Evolutionary conservation across 371 early-diverging fungal genomes (phyloP), one percentile per base, ranked within the genome.

Genomic region (Nematocida major): DNA sequence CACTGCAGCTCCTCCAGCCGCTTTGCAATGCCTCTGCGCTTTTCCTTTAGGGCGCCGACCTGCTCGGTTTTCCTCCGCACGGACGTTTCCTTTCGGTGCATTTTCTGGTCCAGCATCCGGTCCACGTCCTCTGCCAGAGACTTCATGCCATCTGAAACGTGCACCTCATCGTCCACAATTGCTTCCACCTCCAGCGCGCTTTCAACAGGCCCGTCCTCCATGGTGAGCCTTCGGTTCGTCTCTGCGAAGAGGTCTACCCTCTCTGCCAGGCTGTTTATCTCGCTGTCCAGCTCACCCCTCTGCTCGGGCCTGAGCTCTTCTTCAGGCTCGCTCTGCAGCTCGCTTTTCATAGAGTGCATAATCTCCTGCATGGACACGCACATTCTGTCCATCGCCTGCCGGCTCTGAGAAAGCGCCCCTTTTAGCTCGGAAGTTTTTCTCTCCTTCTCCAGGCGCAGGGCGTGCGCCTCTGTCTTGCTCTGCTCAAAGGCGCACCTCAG

Each of bases 301-400:
- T 79, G 48, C 0, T 68, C 66, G 0, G 87, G 77, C 1, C 57
- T n/a, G n/a, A n/a, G n/a, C n/a, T n/a, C n/a, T n/a, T n/a, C n/a
- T n/a, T n/a, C n/a, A n/a, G n/a, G n/a, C n/a, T n/a, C n/a, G n/a
- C n/a, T n/a, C n/a, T n/a, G n/a, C n/a, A n/a, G n/a, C n/a, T n/a
- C n/a, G n/a, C n/a, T n/a, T n/a, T n/a, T n/a, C n/a, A n/a, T n/a
- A n/a, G n/a, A n/a, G n/a, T n/a, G n/a, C n/a, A n/a, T n/a, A n/a
- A n/a, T n/a, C n/a, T n/a, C 57, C 30, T 65, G 66, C 2, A 84
- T 79, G 59, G 87, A 88, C 34, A 66, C 82, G 0, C 76, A 66
- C 0, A 87, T 54, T 2, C 82, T 81, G 0, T 80, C 61, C 2
- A 87, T 78, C 3, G 87, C 82, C 28, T 86, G 85, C 2, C 86